Base-by-base conservation (phyloP, 768 basidiomycete species). In the Agaricus bisporus region DNA sequence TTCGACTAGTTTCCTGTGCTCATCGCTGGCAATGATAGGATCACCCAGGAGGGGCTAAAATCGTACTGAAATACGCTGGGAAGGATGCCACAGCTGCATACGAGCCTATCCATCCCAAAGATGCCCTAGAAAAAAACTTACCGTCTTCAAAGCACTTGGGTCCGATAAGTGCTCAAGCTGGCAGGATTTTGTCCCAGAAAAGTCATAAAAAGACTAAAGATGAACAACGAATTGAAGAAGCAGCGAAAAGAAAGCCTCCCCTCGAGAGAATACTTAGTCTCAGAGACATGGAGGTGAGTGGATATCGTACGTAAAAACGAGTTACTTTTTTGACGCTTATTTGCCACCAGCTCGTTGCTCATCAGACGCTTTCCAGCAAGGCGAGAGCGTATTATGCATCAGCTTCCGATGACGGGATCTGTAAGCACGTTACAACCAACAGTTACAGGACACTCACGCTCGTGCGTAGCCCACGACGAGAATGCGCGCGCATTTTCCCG, bases 331-430 rank as follows among this genome's bases (percentile, higher is more conserved):
- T 45, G 17, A 26, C 22, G 20, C 37, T 10, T 36, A n/a, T 49
- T 41, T 15, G n/a, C 4, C 17, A 29, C 28, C 55, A 91, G 89
- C 73, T 75, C 26, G 78, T 89, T 18, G 93, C 93, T 8, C 80
- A 78, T 61, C 77, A 81, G 49, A 73, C 88, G 3, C 75, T 98
- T 53, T 81, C 83, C 3, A 75, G 82, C 62, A 88, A 83, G 59
- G 91, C 91, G 1, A 74, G 82, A 62, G 83, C 91, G 2, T 94
- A 93, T 67, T 94, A 94, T 67, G 80, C 82, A 5, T 93, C 91
- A 20, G 88, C 90, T 9, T 76, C 91, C 1, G 94, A 97, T 62
- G 92, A 95, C 62, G 85, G 88, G 62, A 78, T 86, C 59, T 73
- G 91, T 92, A 67, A 50, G 82, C 71, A 11, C n/a, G 18, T 25